Percentiles rank a stretch among this genome's conserved stretches.
These are phyloP conservation scores for Boletus huronensis DNA, from an alignment of 768 basidiomycete genomes.

Conservation along the genomic window DNA sequence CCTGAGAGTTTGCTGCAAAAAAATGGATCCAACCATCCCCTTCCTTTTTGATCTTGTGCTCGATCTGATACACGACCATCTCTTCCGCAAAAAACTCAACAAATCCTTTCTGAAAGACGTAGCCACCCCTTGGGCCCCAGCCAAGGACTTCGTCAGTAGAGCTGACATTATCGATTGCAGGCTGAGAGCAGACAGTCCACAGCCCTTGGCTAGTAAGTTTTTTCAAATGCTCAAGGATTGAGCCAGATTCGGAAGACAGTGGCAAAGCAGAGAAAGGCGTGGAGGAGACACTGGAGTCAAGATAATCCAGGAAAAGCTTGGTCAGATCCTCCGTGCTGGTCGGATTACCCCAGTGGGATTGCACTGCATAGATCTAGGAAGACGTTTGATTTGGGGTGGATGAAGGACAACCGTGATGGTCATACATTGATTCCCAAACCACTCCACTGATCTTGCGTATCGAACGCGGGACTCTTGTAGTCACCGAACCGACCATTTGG, in stretches of 20 bases:
- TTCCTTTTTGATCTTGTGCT: conserved; percentile 49
- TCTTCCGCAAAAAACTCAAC: conserved; percentile 90
- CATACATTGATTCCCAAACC: conserved; percentile 58
- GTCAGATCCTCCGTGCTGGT: conserved; percentile 66
- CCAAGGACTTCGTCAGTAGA: conserved; percentile 81
- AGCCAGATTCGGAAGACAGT: conserved; percentile 75
- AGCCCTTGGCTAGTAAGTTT: conserved; percentile 72
- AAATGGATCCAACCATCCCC: conserved; percentile 73
- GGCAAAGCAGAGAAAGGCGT: conserved; percentile 89
- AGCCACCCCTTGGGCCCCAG: conserved; percentile 91
- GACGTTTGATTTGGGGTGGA: neutral
- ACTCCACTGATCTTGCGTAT: conserved; percentile 75
- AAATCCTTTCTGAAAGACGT: conserved; percentile 96
- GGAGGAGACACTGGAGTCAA: conserved; percentile 64
- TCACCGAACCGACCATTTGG: conserved; percentile 99
- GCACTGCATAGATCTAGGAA: conserved; percentile 54
- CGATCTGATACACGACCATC: conserved; percentile 56
- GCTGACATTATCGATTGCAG: conserved; percentile 76
- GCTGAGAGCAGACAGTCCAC: conserved; percentile 98
- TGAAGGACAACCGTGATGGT: neutral
- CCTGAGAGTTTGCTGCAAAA: conserved; percentile 79
- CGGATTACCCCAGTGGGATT: conserved; percentile 73
- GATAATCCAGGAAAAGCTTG: conserved; percentile 72
- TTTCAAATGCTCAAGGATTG: conserved; percentile 76
- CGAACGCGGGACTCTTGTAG: conserved; percentile 95